These are phyloP conservation scores for Arthrobotrys sphaeroides DNA, from an alignment of 2,329 filamentous ascomycete species.

Conservation along the genomic window DNA sequence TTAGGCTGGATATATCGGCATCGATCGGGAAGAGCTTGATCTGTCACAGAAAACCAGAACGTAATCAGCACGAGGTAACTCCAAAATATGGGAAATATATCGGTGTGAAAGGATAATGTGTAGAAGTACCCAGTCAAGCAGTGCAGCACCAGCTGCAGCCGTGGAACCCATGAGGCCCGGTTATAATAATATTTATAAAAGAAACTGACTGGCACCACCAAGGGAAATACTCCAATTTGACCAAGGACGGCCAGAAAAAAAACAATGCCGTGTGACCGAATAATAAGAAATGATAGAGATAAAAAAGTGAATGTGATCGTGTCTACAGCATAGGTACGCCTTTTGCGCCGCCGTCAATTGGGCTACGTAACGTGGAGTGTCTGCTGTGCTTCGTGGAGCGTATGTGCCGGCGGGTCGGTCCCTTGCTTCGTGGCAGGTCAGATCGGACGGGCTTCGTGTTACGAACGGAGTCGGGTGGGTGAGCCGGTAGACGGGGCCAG, in stretches of 20 bases:
- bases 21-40: slow-evolving; percentile 59
- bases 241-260: neutral
- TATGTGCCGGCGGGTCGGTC: too few species aligned
- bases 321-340: neutral
- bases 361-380: neutral
- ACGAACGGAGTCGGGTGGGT: slow-evolving; percentile 5
- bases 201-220: neutral
- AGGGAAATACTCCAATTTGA: neutral
- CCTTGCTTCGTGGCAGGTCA: neutral
- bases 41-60: slow-evolving; percentile 31
- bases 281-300: neutral
- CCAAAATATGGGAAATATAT: too few species aligned
- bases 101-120: too few species aligned
- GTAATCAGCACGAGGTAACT: neutral
- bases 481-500: neutral
- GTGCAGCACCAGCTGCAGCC: slow-evolving; percentile 56
- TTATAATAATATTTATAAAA: neutral
- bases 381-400: neutral
- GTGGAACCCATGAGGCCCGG: slow-evolving; percentile 50
- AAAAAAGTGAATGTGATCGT: neutral
- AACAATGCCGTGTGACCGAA: neutral
- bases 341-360: neutral
- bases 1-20: slow-evolving; percentile 56
- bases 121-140: slow-evolving; percentile 59
- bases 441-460: slow-evolving; percentile 3